These are phyloP conservation scores for Picea glauca DNA, from an alignment of 75 land plant genomes.

Conservation along the genomic window DNA sequence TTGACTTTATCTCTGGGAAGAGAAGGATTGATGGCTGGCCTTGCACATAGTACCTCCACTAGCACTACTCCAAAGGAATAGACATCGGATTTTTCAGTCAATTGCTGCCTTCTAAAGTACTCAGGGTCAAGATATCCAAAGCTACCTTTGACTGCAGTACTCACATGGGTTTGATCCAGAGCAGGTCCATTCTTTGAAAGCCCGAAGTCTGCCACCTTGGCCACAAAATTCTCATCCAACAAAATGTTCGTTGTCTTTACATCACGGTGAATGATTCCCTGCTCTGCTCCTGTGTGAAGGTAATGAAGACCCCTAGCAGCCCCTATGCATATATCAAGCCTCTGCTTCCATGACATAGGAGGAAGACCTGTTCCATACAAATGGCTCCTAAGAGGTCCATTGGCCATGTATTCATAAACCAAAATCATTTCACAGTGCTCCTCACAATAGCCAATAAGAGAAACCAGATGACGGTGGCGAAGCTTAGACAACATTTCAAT, in stretches of 20 bases:
- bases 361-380: slow-evolving; percentile 63
- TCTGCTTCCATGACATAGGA: slow-evolving; percentile 71
- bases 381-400: slow-evolving; percentile 78
- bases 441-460: slow-evolving; percentile 87
- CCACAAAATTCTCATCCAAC: slow-evolving; percentile 34
- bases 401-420: slow-evolving; percentile 94
- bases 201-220: slow-evolving; percentile 55
- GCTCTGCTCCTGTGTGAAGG: slow-evolving; percentile 83
- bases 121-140: slow-evolving; percentile 61
- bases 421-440: slow-evolving; percentile 72
- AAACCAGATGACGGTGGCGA: slow-evolving; percentile 82
- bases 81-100: slow-evolving; percentile 78
- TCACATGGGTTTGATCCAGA: slow-evolving; percentile 43
- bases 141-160: slow-evolving; percentile 63
- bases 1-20: slow-evolving; percentile 81
- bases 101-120: slow-evolving; percentile 51
- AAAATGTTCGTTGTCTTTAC: slow-evolving; percentile 58
- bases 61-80: slow-evolving; percentile 96
- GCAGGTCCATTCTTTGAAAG: slow-evolving; percentile 31
- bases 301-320: slow-evolving; percentile 87
- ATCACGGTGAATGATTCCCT: slow-evolving; percentile 54
- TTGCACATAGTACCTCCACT: slow-evolving; percentile 78
- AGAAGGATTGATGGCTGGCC: slow-evolving; percentile 78
- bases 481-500: slow-evolving; percentile 74
- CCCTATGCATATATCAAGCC: slow-evolving; percentile 93